Evolutionary conservation across 2,329 filamentous ascomycete species (phyloP).

Genomic region (Venturiaceae sp.): DNA sequence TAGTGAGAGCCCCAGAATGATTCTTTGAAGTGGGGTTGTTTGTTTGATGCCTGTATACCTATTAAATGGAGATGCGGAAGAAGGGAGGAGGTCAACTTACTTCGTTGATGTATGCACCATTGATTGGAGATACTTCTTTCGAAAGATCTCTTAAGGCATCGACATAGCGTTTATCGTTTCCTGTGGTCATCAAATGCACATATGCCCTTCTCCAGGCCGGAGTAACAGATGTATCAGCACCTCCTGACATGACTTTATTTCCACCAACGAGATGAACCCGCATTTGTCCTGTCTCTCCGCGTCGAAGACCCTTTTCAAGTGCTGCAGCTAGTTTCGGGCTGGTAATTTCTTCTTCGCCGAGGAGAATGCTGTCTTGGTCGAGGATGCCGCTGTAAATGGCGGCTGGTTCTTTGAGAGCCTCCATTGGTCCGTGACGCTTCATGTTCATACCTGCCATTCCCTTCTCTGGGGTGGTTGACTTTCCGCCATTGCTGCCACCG

Average conservation of each 20-base stretch:
- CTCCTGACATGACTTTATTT: not conserved
- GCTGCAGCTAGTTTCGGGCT: not conserved
- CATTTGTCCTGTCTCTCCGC: not conserved
- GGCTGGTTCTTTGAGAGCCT: not conserved
- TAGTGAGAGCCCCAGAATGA: slow-evolving; percentile 7
- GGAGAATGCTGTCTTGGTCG: not conserved
- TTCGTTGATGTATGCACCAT: slow-evolving; percentile 8
- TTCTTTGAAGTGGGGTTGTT: slow-evolving; percentile 3
- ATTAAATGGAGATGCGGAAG: not conserved
- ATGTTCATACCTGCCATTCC: not conserved
- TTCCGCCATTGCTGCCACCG: not conserved
- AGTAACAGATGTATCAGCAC: slow-evolving; percentile 19
- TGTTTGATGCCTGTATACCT: not conserved
- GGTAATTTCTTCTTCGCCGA: not conserved
- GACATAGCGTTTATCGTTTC: not conserved
- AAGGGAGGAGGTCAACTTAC: not conserved
- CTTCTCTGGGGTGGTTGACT: not conserved
- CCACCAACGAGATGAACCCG: not conserved
- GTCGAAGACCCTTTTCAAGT: not conserved
- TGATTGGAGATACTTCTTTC: not conserved
- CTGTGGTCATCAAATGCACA: slow-evolving; percentile 1
- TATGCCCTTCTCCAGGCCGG: slow-evolving; percentile 25
- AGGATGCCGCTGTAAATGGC: not conserved
- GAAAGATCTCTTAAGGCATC: not conserved
- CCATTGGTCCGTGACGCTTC: not conserved